phyloP scores from a whole-genome alignment of 495 filamentous ascomycete species.

The Lasiosphaeriaceae sp. region DNA sequence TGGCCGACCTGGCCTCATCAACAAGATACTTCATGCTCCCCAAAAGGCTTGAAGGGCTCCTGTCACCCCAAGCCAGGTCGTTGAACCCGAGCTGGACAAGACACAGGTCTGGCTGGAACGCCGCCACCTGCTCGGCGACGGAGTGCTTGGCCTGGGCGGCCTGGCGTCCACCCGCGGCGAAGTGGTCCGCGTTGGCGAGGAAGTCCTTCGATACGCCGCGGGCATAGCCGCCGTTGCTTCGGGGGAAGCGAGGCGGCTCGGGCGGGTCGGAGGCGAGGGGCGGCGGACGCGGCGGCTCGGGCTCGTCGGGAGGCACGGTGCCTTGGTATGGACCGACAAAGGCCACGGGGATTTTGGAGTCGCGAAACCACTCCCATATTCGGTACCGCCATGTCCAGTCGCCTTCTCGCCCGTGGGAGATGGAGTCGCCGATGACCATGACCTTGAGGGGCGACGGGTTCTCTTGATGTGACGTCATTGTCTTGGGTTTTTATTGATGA shows the following conservation, averaged over 20 bases:
- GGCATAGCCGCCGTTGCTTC: constrained; percentile 26
- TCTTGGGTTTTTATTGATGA: too few relatives aligned
- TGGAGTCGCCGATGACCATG: constrained; percentile 36
- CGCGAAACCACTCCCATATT: constrained; percentile 30
- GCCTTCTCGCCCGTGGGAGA: constrained; percentile 35
- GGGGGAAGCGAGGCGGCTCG: background rate
- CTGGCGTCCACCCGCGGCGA: constrained; percentile 24
- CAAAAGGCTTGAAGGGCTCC: constrained; percentile 17
- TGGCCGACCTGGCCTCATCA: constrained; percentile 19
- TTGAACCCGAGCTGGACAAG: constrained; percentile 37
- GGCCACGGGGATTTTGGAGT: constrained; percentile 11
- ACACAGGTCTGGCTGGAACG: constrained; percentile 33
- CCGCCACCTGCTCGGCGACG: constrained; percentile 39
- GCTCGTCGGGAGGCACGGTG: constrained; percentile 21
- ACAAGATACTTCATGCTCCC: constrained; percentile 23
- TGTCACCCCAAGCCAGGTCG: constrained; percentile 31
- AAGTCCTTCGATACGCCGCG: constrained; percentile 19
- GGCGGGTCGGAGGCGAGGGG: constrained; percentile 12
- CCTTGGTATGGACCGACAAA: constrained; percentile 37
- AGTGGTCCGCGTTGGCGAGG: constrained; percentile 19
- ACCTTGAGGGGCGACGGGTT: constrained; percentile 15
- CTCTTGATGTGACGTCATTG: background rate
- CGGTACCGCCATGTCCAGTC: constrained; percentile 39
- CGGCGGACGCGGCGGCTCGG: constrained; percentile 16
- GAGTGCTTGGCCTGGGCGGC: constrained; percentile 30